Base-by-base conservation (phyloP, 129 eudicot genomes). In the Glebionis coronaria region DNA sequence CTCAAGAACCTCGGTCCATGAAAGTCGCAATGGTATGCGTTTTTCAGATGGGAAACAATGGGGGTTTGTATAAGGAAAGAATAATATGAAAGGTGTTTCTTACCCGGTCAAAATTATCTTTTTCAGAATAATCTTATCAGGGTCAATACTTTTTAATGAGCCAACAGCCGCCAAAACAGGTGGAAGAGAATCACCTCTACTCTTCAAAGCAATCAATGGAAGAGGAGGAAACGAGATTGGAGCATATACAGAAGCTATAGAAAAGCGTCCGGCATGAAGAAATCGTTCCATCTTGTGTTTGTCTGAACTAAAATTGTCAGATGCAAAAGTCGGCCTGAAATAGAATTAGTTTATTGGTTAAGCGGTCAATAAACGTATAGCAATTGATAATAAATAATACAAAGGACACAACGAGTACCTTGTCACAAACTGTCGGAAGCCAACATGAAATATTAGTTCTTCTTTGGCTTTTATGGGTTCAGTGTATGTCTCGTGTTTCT, bases 231-330 rank as follows among this genome's bases (percentile, higher is more conserved):
- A 93, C 51, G 84, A 84, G 54, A 93, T 88, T 21, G 98, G 98
- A 38, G 97, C 98, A 71, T 80, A 93, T 50, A 93, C 70, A 12
- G 97, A 88, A 69, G 98, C 97, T 21, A 93, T 64, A 27, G 95
- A 88, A 78, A 86, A 89, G 11, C 90, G 60, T 42, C 98, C 98
- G 10, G 87, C 82, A 78, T 93, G 97, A 75, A 93, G 95, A 89
- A 93, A 93, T 78, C 92, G 88, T 82, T 93, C 98, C 98, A 93
- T 88, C 82, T 93, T 93, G 79, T 78, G 95, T 83, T 88, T 88
- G 69, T 89, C 94, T 11, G 92, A 83, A 74, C 86, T 86, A 40
- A 84, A 80, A 75, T 72, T 93, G 70, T 88, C 98, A n/a, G 95
- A 75, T 58, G 98, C 91, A 76, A 76, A 93, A 12, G 91, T 80